Conservation (phyloP, 345 rosid species). For the Eutrema yunnanense region DNA sequence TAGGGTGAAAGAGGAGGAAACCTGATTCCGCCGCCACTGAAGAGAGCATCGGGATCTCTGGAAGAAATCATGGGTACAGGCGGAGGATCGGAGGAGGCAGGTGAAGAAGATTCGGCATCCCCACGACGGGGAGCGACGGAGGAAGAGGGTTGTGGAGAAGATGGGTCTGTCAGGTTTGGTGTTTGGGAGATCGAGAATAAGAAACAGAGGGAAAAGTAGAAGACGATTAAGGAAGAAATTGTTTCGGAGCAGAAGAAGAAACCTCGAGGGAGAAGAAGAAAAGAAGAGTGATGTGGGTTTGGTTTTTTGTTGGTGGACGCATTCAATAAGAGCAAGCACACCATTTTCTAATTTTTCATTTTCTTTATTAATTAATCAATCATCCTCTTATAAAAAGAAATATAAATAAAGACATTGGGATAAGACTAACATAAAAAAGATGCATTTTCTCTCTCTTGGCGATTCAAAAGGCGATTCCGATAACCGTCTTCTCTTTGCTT, state of each 20-base stretch:
- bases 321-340: background rate
- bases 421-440: too few species aligned
- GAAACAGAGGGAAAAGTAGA: background rate
- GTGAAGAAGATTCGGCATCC: conserved; percentile 25
- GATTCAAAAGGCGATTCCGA: too few species aligned
- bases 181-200: conserved; percentile 3
- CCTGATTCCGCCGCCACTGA: conserved; percentile 95
- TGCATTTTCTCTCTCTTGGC: too few species aligned
- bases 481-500: too few species aligned
- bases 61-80: conserved; percentile 20
- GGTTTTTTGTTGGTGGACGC: background rate
- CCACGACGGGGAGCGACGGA: conserved; percentile 25
- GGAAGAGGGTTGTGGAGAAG: conserved; percentile 9
- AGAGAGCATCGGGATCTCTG: conserved; percentile 57
- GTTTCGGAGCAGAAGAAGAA: background rate
- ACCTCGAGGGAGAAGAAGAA: background rate
- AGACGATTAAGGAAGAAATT: conserved; percentile 3
- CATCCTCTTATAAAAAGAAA: too few species aligned
- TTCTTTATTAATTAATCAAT: too few species aligned
- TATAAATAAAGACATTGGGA: too few species aligned
- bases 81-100: conserved; percentile 9
- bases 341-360: background rate
- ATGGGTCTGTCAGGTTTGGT: conserved; percentile 30
- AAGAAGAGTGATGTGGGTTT: conserved; percentile 15
- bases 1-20: background rate